These are phyloP conservation scores for Vitis hybrid DNA, from an alignment of 177 flowering plant genomes.

Conservation along the genomic window DNA sequence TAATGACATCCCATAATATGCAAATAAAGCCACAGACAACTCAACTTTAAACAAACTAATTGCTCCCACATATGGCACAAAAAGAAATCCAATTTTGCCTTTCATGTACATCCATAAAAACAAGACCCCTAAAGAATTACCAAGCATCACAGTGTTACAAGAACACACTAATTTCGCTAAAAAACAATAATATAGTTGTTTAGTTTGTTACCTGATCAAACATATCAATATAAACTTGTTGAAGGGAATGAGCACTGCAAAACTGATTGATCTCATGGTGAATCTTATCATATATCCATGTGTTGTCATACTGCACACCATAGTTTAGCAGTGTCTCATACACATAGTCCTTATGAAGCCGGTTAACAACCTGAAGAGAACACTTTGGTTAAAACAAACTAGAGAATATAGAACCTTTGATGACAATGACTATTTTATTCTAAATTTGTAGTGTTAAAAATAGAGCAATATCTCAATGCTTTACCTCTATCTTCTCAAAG, in stretches of 20 bases:
- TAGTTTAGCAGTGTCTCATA: slow-evolving; percentile 90
- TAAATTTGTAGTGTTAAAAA: not conserved
- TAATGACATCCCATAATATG: not conserved
- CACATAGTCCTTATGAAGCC: slow-evolving; percentile 79
- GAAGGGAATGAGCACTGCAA: slow-evolving; percentile 89
- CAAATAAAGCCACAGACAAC: not conserved
- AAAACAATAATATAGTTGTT: no score
- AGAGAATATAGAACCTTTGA: slow-evolving; percentile 3
- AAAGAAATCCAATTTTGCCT: no score
- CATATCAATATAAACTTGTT: slow-evolving; percentile 94
- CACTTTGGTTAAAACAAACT: slow-evolving; percentile 3
- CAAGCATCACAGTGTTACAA: no score
- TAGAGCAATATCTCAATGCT: not conserved
- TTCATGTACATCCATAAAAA: no score
- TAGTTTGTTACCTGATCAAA: slow-evolving; percentile 77
- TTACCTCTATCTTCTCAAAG: slow-evolving; percentile 91
- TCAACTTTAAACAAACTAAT: not conserved
- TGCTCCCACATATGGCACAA: no score
- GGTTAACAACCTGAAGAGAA: slow-evolving; percentile 82
- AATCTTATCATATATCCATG: slow-evolving; percentile 98
- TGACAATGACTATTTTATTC: not conserved
- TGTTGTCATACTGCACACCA: slow-evolving; percentile 91
- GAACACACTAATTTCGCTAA: no score
- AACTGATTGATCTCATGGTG: slow-evolving; percentile 99
- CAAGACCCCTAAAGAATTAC: no score